Conservation (phyloP, 2,329 filamentous ascomycete species). For the Aspergillus sp. region DNA sequence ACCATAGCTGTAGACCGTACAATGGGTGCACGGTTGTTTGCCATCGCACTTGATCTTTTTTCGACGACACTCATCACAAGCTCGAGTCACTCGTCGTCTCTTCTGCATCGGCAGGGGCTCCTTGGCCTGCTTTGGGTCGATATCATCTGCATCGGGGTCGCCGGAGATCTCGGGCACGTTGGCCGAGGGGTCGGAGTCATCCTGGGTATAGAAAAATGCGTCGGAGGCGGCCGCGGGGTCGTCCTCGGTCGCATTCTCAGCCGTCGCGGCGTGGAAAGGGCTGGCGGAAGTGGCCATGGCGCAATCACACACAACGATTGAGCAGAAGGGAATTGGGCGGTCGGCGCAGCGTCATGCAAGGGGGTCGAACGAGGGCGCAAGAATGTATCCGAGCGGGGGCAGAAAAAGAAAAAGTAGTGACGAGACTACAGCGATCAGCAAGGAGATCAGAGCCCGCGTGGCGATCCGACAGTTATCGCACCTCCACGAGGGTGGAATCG, state of each 20-base stretch:
- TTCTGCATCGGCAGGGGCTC: constrained; percentile 65
- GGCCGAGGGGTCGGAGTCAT: constrained; percentile 16
- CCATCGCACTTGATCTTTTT: constrained; percentile 89
- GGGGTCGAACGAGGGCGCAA: constrained; percentile 1
- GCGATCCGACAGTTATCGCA: constrained; percentile 20
- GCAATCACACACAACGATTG: constrained; percentile 10
- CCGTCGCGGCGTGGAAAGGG: constrained; percentile 20
- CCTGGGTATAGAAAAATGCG: constrained; percentile 19
- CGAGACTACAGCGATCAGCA: constrained; percentile 9
- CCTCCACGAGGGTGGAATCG: constrained; percentile 23
- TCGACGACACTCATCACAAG: constrained; percentile 77
- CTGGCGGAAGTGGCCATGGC: constrained; percentile 27
- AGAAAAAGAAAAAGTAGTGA: constrained; percentile 3
- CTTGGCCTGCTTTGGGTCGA: constrained; percentile 28
- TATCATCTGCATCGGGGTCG: constrained; percentile 13
- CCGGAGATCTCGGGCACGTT: constrained; percentile 15
- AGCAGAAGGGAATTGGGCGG: constrained; percentile 14
- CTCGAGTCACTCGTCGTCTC: constrained; percentile 72
- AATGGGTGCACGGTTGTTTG: constrained; percentile 89
- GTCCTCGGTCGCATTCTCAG: constrained; percentile 29
- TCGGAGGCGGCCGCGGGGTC: constrained; percentile 24
- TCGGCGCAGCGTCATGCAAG: constrained; percentile 16
- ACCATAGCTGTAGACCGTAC: constrained; percentile 98
- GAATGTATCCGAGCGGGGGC: constrained; percentile 6
- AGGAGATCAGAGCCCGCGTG: constrained; percentile 16